A percentile compares a stretch with the other conserved stretches of the same genome.
Evolutionary conservation across 2,329 filamentous ascomycete species (phyloP).

Genomic region (Aspergillus melleus): DNA sequence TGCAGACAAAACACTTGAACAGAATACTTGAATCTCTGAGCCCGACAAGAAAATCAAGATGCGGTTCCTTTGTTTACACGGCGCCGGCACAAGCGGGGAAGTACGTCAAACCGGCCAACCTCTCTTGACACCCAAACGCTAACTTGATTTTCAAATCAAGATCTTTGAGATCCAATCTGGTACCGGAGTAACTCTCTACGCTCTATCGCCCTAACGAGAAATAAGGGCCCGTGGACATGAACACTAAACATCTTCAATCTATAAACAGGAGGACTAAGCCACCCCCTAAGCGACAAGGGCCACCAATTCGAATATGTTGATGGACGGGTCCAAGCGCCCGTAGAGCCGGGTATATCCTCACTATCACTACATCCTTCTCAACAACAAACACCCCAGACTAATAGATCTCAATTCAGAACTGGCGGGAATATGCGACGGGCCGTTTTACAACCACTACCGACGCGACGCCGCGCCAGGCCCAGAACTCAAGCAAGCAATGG

Average conservation of each 20-base stretch:
- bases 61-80: constrained; percentile 36
- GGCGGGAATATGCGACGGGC: constrained; percentile 30
- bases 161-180: constrained; percentile 37
- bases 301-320: constrained; percentile 32
- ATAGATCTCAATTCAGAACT: constrained; percentile 23
- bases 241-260: neutral
- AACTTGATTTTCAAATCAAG: constrained; percentile 13
- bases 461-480: constrained; percentile 24
- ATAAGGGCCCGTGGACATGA: no score
- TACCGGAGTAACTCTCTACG: constrained; percentile 7
- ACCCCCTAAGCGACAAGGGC: constrained; percentile 26
- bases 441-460: constrained; percentile 34
- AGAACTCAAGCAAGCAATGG: constrained; percentile 25
- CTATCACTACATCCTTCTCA: neutral
- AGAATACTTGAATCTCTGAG: neutral
- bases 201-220: neutral
- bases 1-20: neutral
- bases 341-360: constrained; percentile 26
- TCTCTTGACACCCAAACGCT: neutral
- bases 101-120: constrained; percentile 17
- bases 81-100: constrained; percentile 32
- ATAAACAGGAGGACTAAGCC: constrained; percentile 29
- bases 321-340: constrained; percentile 24
- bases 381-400: neutral
- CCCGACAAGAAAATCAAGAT: constrained; percentile 16